Evolutionary conservation across 176 grass and related monocot genomes (phyloP), one percentile per base, ranked within the genome.

Genomic region (Oryza rufipogon): DNA sequence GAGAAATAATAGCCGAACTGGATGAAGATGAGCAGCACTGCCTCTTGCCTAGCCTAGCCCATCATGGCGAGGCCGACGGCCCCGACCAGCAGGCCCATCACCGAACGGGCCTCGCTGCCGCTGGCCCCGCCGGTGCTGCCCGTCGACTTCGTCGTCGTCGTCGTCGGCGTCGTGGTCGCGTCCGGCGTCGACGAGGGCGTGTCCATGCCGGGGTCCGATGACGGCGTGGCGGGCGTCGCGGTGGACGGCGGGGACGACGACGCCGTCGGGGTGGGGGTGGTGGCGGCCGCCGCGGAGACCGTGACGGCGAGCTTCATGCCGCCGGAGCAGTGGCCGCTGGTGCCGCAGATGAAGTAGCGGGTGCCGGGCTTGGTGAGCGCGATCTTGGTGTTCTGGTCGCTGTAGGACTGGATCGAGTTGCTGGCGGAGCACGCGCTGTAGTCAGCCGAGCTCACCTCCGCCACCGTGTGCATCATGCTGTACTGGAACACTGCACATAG

Each of bases 291-390:
- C 7, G 76, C 82, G 41, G 92, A 22, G 41, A 93, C 89, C 9
- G 78, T 89, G 76, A 95, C 92, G 42, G 87, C 92, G 61, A 98
- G 82, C 80, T 98, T 95, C 95, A 98, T 98, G 71, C 95, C 95
- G 54, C 47, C 26, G 71, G 91, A n/a, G 83, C 95, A 98, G 89
- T 95, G 92, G 16, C 92, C 89, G 8, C 80, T 14, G 22, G 87
- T 45, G 30, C 91, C 91, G 69, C 95, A 98, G 83, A 98, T 88
- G 95, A 98, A 98, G 91, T 98, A 98, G 49, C 92, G 93, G 19
- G 85, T 93, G 26, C 95, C 95, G 9, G 95, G 36, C 64, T 84
- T 86, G 23, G 87, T 80, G 56, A 98, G 95, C 20, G 73, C 71
- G 91, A 98, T 83, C 91, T 89, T 95, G 58, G 89, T 98, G 91